These are phyloP conservation scores for Penicillium mononematosum DNA, from an alignment of 495 filamentous ascomycete genomes.

Conservation along the genomic window DNA sequence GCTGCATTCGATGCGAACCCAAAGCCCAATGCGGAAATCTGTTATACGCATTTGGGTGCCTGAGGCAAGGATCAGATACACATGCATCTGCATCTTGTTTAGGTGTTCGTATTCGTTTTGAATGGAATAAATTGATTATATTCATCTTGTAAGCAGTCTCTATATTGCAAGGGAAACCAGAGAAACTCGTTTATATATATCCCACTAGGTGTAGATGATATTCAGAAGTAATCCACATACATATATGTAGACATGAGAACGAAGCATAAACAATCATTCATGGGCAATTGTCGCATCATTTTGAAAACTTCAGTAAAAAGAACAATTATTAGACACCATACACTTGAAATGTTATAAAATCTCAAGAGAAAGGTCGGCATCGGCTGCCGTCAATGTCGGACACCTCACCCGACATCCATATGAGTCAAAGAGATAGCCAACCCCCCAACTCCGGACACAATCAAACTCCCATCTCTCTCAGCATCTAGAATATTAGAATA, in stretches of 20 bases:
- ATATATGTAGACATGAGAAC: too few species aligned
- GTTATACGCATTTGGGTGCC: background rate
- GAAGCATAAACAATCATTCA: too few species aligned
- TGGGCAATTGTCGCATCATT: background rate
- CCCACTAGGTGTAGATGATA: too few species aligned
- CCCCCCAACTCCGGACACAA: background rate
- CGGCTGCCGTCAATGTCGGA: background rate
- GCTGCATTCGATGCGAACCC: slow-evolving; percentile 4
- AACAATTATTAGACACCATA: background rate
- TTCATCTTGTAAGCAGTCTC: too few species aligned
- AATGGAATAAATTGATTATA: too few species aligned
- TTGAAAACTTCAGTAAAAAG: background rate
- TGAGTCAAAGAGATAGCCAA: background rate
- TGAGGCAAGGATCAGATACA: slow-evolving; percentile 9
- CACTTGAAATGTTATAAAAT: background rate
- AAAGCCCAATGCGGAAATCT: slow-evolving; percentile 13
- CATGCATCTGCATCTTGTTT: too few species aligned
- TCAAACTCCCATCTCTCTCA: too few species aligned
- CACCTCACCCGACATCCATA: background rate
- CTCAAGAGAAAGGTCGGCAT: background rate
- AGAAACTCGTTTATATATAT: too few species aligned
- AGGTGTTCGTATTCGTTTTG: too few species aligned
- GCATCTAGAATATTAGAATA: background rate
- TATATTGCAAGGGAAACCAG: too few species aligned
- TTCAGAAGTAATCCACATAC: too few species aligned